Evolutionary conservation across 1,139 yeast species (phyloP), one percentile per base, ranked within the genome.

Genomic region (Hyphopichia khmerensis): DNA sequence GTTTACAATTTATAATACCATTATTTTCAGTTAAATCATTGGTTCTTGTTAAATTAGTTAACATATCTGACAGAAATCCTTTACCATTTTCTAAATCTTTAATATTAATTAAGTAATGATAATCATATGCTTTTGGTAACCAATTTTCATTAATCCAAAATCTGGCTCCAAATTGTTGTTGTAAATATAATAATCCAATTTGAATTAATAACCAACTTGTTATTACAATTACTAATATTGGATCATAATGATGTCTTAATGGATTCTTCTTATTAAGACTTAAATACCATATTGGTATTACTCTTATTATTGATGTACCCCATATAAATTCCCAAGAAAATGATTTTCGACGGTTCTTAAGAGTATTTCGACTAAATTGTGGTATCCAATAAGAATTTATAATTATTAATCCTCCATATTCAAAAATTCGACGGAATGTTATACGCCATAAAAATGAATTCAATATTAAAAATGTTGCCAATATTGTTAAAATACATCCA

Each of bases 361-460:
- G 64, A 4, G 87, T 82, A 56, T 89, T 88, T 52, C 96, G 73
- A 47, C 82, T 79, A 40, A 89, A 84, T 60, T 91, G 99, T 0
- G 97, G 97, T n/a, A 86, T 52, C 97, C 97, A 91, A 51, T 79
- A 82, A 0, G 96, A 87, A 58, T 82, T 87, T 27, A 84, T 56
- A 1, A 72, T 43, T 2, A 82, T 47, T 5, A 84, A 58, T 1
- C 78, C 65, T 1, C 75, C 43, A 45, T 77, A 81, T 57, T 89
- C 96, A 56, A 83, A 79, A 2, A 69, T 53, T 18, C 62, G 62
- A 43, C 96, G 69, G 36, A 79, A 64, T 13, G 62, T 64, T 26
- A 70, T 68, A 31, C 93, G 80, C 95, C 95, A 88, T 31, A 79
- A 63, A 2, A 76, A 57, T 1, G 89, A 73, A 44, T 80, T 81